These are phyloP conservation scores for Penicillium argentinense DNA, from an alignment of 495 filamentous ascomycete species.

Conservation along the genomic window DNA sequence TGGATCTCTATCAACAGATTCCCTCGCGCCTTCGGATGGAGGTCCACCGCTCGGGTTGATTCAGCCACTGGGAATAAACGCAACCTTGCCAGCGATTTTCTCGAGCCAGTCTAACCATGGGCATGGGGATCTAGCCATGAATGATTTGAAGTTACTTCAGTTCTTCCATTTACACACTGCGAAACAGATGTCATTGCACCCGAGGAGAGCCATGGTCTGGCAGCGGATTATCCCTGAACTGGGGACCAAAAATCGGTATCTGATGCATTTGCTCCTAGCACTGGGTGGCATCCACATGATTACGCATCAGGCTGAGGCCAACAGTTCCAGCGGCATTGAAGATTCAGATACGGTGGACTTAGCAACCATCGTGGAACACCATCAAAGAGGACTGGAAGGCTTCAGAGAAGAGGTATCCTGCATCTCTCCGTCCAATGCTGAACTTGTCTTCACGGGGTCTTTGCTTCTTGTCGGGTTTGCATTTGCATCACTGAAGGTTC, in stretches of 20 bases:
- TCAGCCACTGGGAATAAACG: constrained; percentile 4
- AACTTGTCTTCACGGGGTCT: neutral
- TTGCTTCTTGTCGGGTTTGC: neutral
- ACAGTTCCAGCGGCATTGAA: neutral
- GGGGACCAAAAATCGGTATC: constrained; percentile 1
- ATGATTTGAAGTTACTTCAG: constrained; percentile 10
- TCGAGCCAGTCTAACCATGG: neutral
- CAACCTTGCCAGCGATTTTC: neutral
- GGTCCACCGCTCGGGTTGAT: neutral
- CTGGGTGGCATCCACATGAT: constrained; percentile 12
- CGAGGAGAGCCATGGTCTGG: neutral
- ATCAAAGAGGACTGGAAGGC: constrained; percentile 15
- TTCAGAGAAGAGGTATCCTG: constrained; percentile 5
- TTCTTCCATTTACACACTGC: constrained; percentile 11
- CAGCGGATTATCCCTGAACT: constrained; percentile 1
- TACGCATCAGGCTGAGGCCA: neutral
- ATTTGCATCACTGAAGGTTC: neutral
- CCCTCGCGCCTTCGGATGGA: neutral
- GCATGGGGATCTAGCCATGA: constrained; percentile 3
- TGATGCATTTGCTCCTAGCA: constrained; percentile 19
- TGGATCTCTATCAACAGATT: neutral
- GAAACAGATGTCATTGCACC: neutral
- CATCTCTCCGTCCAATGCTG: neutral
- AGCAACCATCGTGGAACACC: constrained; percentile 6
- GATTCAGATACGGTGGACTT: constrained; percentile 7